Evolutionary conservation across 768 basidiomycete species (phyloP).

Genomic region (Guyanaporus albipodus): DNA sequence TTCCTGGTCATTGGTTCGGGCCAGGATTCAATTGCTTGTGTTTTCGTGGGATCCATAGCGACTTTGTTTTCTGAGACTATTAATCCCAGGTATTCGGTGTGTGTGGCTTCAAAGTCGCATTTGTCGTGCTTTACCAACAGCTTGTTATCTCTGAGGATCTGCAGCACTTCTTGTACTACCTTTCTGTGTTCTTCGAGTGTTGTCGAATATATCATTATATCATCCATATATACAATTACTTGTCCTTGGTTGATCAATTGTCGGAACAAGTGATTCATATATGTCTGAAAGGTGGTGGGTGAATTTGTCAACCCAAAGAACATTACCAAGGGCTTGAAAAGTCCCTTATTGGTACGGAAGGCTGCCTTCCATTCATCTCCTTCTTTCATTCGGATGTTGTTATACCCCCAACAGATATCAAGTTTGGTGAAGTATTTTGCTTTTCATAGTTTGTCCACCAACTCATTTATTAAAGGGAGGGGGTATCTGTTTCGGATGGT

Average conservation of each 20-base stretch:
- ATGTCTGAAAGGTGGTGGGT: constrained; percentile 22
- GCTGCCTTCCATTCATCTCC: constrained; percentile 34
- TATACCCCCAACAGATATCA: constrained; percentile 33
- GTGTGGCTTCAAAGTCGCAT: neutral
- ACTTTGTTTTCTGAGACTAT: neutral
- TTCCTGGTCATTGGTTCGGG: rapidly evolving
- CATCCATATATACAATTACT: constrained; percentile 36
- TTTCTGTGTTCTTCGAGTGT: constrained; percentile 27
- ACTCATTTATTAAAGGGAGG: neutral
- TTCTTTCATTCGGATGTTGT: constrained; percentile 27
- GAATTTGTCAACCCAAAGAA: constrained; percentile 3
- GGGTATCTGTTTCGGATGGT: neutral
- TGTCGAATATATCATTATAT: constrained; percentile 36
- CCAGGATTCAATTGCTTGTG: neutral
- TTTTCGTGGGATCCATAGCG: neutral
- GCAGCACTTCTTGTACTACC: neutral
- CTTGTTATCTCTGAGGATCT: neutral
- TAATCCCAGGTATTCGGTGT: neutral
- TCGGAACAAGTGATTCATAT: constrained; percentile 23
- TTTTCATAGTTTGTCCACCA: constrained; percentile 20
- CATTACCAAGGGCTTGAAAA: constrained; percentile 1
- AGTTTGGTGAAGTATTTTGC: constrained; percentile 26
- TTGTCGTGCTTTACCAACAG: constrained; percentile 1
- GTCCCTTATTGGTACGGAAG: constrained; percentile 10
- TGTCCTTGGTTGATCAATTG: constrained; percentile 10